These are phyloP conservation scores for Trametes cinnabarina DNA, from an alignment of 768 basidiomycete species.

Conservation along the genomic window DNA sequence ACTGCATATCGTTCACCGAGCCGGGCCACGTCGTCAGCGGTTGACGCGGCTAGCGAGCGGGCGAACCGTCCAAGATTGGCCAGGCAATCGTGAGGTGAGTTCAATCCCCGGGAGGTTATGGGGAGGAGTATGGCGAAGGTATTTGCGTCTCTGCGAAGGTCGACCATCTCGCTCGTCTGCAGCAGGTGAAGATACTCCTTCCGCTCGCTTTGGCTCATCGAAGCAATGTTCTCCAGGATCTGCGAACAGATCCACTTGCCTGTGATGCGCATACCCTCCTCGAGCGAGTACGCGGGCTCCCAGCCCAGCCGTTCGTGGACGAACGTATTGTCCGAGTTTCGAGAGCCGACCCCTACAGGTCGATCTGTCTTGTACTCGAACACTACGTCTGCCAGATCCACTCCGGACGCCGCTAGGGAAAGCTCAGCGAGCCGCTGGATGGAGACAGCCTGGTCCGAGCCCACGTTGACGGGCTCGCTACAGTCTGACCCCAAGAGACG, in stretches of 20 bases:
- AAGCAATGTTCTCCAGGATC: slow-evolving; percentile 28
- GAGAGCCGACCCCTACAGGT: slow-evolving; percentile 47
- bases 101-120: slow-evolving; percentile 49
- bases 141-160: slow-evolving; percentile 34
- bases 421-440: slow-evolving; percentile 43
- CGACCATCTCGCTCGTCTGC: slow-evolving; percentile 38
- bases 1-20: slow-evolving; percentile 36
- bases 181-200: slow-evolving; percentile 24
- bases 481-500: slow-evolving; percentile 41
- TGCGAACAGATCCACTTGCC: slow-evolving; percentile 46
- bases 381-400: slow-evolving; percentile 28
- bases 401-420: slow-evolving; percentile 35
- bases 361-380: slow-evolving; percentile 32
- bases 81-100: slow-evolving; percentile 39
- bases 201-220: slow-evolving; percentile 11
- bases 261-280: slow-evolving; percentile 48
- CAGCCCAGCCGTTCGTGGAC: slow-evolving; percentile 37
- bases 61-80: slow-evolving; percentile 43
- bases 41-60: slow-evolving; percentile 43
- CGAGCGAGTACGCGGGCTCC: slow-evolving; percentile 40
- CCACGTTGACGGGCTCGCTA: slow-evolving; percentile 46
- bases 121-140: slow-evolving; percentile 56
- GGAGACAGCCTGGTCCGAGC: slow-evolving; percentile 44
- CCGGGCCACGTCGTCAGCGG: slow-evolving; percentile 40
- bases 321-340: slow-evolving; percentile 51